phyloP scores from a whole-genome alignment of 345 rosid species.

The Salix suchowensis region DNA sequence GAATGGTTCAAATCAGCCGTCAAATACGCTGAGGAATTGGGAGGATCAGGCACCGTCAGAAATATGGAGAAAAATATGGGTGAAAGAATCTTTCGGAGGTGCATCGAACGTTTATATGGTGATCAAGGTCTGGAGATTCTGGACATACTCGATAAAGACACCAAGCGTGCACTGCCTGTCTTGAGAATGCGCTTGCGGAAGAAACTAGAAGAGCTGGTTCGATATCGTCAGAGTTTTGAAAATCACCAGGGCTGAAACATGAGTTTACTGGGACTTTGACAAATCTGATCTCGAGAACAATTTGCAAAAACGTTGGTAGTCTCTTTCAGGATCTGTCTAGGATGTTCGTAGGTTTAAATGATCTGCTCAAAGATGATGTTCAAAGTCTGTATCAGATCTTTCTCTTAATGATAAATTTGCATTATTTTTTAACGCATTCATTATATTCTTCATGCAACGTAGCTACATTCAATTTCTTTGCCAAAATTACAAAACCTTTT shows the following conservation, averaged over 20 bases:
- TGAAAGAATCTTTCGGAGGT: slow-evolving; percentile 31
- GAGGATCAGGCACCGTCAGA: background rate
- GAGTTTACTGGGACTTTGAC: slow-evolving; percentile 79
- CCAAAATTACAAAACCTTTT: too few relatives aligned
- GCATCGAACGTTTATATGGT: slow-evolving; percentile 87
- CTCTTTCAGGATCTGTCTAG: too few relatives aligned
- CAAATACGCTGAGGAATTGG: background rate
- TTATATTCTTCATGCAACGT: too few relatives aligned
- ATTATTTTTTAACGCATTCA: too few relatives aligned
- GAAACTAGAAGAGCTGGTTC: slow-evolving; percentile 86
- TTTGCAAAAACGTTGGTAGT: background rate
- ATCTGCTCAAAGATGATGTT: too few relatives aligned
- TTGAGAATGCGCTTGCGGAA: slow-evolving; percentile 70
- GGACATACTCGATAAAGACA: slow-evolving; percentile 70
- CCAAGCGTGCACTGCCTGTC: slow-evolving; percentile 65
- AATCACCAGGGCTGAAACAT: slow-evolving; percentile 77
- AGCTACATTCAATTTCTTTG: too few relatives aligned
- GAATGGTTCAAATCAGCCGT: background rate
- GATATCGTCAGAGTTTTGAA: slow-evolving; percentile 69
- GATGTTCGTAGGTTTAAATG: too few relatives aligned
- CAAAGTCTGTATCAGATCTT: too few relatives aligned
- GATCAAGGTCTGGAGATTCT: slow-evolving; percentile 89
- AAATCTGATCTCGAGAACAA: background rate
- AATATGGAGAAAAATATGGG: background rate
- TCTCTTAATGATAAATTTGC: too few relatives aligned